Evolutionary conservation across 306 rosid species (phyloP).

Genomic region (Vicia faba): DNA sequence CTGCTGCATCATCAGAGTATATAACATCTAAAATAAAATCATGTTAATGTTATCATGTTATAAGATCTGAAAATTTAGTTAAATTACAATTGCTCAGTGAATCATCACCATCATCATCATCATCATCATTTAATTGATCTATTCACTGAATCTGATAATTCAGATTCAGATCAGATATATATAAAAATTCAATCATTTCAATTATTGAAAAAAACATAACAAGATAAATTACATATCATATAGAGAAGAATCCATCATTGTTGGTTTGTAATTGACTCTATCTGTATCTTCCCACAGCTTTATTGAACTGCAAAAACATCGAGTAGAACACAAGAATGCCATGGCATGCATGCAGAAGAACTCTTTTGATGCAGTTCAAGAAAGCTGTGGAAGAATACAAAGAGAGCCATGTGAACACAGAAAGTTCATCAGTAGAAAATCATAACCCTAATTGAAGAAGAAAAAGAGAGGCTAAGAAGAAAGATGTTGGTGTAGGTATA

Average conservation of each 20-base stretch:
- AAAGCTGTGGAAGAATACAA: conserved; percentile 99
- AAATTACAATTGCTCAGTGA: neutral
- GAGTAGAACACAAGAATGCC: conserved; percentile 35
- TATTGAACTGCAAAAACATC: conserved; percentile 87
- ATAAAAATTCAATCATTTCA: conserved; percentile 14
- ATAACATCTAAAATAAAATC: too few relatives aligned
- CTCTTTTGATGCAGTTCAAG: conserved; percentile 96
- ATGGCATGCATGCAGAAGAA: conserved; percentile 42
- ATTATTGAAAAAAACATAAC: neutral
- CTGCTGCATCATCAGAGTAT: too few relatives aligned
- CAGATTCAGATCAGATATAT: conserved; percentile 11
- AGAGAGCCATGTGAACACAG: conserved; percentile 57
- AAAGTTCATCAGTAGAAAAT: conserved; percentile 35
- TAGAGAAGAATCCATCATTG: neutral
- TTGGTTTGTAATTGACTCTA: conserved; percentile 51
- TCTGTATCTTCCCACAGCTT: conserved; percentile 99
- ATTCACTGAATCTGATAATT: conserved; percentile 35
- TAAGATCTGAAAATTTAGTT: conserved; percentile 34
- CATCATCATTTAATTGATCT: neutral
- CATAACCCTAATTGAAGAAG: conserved; percentile 40
- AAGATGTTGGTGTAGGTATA: conserved; percentile 47
- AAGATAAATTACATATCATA: neutral
- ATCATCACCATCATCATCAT: neutral
- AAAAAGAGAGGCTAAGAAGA: conserved; percentile 34
- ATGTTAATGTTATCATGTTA: too few relatives aligned